Percentiles rank a stretch among this genome's conserved stretches.
Conservation (phyloP, 2,329 filamentous ascomycete genomes). For the Didymella glomerata region DNA sequence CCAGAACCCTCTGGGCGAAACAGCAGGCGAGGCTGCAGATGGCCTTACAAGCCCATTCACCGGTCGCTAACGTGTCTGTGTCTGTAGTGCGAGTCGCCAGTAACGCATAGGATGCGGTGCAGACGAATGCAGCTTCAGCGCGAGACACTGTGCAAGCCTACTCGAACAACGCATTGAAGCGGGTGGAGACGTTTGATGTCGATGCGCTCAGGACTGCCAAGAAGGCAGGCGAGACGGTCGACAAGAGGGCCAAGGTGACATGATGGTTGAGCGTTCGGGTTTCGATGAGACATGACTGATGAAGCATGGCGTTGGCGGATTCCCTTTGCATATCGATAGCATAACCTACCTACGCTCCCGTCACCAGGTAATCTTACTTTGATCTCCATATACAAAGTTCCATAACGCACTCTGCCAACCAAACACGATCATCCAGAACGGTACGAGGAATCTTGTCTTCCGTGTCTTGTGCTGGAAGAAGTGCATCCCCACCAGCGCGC, state of each 20-base stretch:
- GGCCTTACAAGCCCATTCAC: constrained; percentile 48
- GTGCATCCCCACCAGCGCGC: constrained; percentile 45
- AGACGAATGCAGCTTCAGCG: constrained; percentile 18
- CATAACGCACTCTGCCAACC: constrained; percentile 42
- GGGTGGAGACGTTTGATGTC: constrained; percentile 30
- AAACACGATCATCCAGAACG: constrained; percentile 45
- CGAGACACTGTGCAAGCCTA: constrained; percentile 27
- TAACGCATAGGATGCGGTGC: constrained; percentile 35
- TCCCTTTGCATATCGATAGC: constrained; percentile 6
- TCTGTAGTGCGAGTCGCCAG: constrained; percentile 36
- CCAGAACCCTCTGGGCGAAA: constrained; percentile 50
- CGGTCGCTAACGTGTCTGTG: constrained; percentile 45
- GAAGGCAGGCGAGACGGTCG: constrained; percentile 18
- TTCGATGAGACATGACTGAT: constrained; percentile 11
- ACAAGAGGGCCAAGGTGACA: constrained; percentile 18
- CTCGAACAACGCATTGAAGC: constrained; percentile 28
- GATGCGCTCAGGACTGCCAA: neutral
- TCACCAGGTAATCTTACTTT: constrained; percentile 15
- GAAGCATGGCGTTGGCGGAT: constrained; percentile 13
- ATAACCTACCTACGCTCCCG: constrained; percentile 8
- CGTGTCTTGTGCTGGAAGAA: constrained; percentile 51
- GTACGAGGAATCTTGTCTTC: constrained; percentile 40
- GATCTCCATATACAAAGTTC: constrained; percentile 13
- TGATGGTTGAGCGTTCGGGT: constrained; percentile 16
- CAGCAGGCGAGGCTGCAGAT: constrained; percentile 49